Conservation (phyloP, 306 rosid species). For the Quercus robur region DNA sequence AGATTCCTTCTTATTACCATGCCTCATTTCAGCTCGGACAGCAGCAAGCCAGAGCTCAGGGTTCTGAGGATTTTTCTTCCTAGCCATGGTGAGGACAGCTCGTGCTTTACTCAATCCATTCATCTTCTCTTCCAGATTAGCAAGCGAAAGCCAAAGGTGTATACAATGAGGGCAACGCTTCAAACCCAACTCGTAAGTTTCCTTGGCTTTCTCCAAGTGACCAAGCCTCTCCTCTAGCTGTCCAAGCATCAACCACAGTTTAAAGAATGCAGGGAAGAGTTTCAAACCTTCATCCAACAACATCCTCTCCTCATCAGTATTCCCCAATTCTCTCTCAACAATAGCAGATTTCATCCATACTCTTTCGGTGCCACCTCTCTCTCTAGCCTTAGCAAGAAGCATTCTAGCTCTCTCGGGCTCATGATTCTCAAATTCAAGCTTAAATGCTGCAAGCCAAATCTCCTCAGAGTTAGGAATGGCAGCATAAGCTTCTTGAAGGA, state of each 20-base stretch:
- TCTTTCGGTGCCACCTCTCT: conserved; percentile 87
- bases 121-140: conserved; percentile 86
- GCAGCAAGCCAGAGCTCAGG: conserved; percentile 97
- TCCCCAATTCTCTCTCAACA: conserved; percentile 87
- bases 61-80: conserved; percentile 86
- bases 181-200: conserved; percentile 68
- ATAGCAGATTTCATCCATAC: conserved; percentile 97
- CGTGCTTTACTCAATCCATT: conserved; percentile 84
- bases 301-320: conserved; percentile 66
- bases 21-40: conserved; percentile 74
- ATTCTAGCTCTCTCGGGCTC: conserved; percentile 95
- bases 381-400: conserved; percentile 89
- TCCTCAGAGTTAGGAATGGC: conserved; percentile 94
- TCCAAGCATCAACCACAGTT: conserved; percentile 94
- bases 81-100: conserved; percentile 83
- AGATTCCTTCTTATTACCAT: conserved; percentile 80
- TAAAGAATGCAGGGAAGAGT: conserved; percentile 72
- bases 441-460: conserved; percentile 93
- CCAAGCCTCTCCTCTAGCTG: conserved; percentile 79
- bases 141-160: conserved; percentile 82
- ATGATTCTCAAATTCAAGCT: conserved; percentile 87
- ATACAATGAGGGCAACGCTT: conserved; percentile 66
- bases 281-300: conserved; percentile 78
- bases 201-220: conserved; percentile 70
- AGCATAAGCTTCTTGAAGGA: conserved; percentile 91